Base-by-base conservation (phyloP, 768 basidiomycete species). In the Pisolithus orientalis region DNA sequence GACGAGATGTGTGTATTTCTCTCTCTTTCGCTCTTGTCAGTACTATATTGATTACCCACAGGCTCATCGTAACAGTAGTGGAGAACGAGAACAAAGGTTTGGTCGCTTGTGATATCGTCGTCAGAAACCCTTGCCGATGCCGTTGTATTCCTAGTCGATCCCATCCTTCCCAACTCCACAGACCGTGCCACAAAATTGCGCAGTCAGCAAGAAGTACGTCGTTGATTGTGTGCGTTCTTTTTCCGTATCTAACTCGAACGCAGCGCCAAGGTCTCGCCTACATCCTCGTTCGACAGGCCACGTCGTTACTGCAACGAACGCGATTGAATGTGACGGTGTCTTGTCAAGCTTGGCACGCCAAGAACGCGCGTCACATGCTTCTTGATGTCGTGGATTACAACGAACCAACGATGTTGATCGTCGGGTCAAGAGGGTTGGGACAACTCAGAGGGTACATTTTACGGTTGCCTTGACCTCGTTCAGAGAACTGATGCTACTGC, bases 291-390 rank as follows among this genome's bases (percentile, higher is more conserved):
- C 85, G 94, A 29, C 94, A 96, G 70, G 91, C 85, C 4, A 94
- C 89, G 1, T 80, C 86, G 11, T 77, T 98, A 14, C 76, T 99
- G 37, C 93, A 96, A 68, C 85, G 96, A 24, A 99, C 96, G 0
- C 80, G 78, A 53, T 73, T 98, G 51, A 84, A 97, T 55, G 89
- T 96, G 28, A 84, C 82, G 0, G 82, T 98, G 38, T 76, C 83
- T 4, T 98, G 95, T 67, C 94, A 98, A 70, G 94, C 94, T 28
- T 89, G 94, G 82, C 94, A 98, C 58, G 92, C 94, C n/a, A 96
- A 95, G 75, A 94, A 94, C 63, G 77, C 87, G 1, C 72, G 91
- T 24, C 91, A 94, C 62, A 94, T 94, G 85, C 71, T 95, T 24
- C 72, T 95, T 80, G 89, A 94, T 60, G 80, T 97, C 49, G 85